Evolutionary conservation across 352 stramenopile species (phyloP).

Genomic region (Globisporangium barbulae): DNA sequence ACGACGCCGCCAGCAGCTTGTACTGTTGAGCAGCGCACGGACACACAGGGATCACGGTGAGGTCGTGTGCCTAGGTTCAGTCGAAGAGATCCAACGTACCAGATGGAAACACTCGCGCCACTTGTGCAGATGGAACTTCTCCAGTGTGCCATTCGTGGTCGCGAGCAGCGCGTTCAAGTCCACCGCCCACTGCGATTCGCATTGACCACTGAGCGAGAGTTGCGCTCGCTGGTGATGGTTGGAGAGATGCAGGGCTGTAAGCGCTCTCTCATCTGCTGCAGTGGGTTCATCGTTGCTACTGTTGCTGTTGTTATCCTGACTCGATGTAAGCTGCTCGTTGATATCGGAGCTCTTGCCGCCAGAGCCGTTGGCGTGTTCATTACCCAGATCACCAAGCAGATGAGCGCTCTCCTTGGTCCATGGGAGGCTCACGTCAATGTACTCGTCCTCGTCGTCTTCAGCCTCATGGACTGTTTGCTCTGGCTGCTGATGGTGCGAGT

Average conservation of each 20-base stretch:
- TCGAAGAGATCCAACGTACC: conserved; percentile 19
- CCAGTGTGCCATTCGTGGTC: conserved; percentile 41
- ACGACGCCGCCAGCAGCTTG: conserved; percentile 34
- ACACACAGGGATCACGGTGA: neutral
- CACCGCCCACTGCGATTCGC: conserved; percentile 1
- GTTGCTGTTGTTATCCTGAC: neutral
- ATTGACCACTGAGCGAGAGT: neutral
- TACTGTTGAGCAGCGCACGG: conserved; percentile 18
- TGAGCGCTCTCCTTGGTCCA: conserved; percentile 1
- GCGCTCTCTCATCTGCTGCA: neutral
- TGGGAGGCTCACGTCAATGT: conserved; percentile 15
- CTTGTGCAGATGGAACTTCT: conserved; percentile 60
- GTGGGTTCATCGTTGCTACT: neutral
- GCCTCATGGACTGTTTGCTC: neutral
- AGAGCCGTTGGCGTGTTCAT: neutral
- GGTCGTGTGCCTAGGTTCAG: neutral
- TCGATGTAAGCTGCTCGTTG: neutral
- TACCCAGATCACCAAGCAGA: neutral
- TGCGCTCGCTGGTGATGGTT: neutral
- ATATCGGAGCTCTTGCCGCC: neutral
- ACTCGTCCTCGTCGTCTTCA: neutral
- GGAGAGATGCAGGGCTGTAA: neutral
- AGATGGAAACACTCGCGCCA: conserved; percentile 57
- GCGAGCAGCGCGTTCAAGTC: conserved; percentile 10
- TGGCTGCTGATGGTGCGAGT: neutral